Base-by-base conservation (phyloP, 1,284 basidiomycete genomes). In the Farysia itapuensis region DNA sequence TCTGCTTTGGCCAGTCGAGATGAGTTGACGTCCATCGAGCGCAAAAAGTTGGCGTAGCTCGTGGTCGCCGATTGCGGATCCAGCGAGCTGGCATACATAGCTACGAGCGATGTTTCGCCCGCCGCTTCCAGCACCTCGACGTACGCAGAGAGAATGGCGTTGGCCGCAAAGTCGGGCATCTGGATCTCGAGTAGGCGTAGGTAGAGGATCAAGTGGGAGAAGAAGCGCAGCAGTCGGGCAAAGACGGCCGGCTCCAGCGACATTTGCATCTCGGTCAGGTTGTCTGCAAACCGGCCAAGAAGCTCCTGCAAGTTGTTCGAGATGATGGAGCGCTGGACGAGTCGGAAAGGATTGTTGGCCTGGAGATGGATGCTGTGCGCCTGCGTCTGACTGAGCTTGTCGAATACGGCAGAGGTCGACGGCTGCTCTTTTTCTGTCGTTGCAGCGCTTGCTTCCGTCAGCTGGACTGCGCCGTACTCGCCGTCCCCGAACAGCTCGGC, bases 121-220 rank as follows among this genome's bases (percentile, higher is more conserved):
- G 81, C 50, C 16, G 85, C 43, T 39, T 74, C 89, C 8, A 98
- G 82, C 2, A 94, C 86, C 56, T 84, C 84, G 3, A 97, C 84
- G 73, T 98, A 98, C 0, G 87, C 85, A 69, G 93, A 88, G 24
- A 98, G 79, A 42, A 98, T 90, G 19, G 83, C 78, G 69, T 94
- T 90, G 31, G 67, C 64, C 0, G 85, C 86, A 0, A 88, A 84
- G 11, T 85, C 59, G 5, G 64, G 56, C 29, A 70, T 43, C 5
- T 60, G 50, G 23, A 60, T 42, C 47, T 88, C 85, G 32, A 96
- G 86, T 77, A 91, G 83, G 43, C 88, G 86, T 2, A 96, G 81
- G 77, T 88, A 92, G 15, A 98, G 84, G 56, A 90, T 90, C n/a
- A 97, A 80, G 70, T 98, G 94, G 0, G 92, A 86, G 72, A 95